Evolutionary conservation across 2,329 filamentous ascomycete genomes (phyloP), one percentile per base, ranked within the genome.

Genomic region (Ceratocystis alfenasii): DNA sequence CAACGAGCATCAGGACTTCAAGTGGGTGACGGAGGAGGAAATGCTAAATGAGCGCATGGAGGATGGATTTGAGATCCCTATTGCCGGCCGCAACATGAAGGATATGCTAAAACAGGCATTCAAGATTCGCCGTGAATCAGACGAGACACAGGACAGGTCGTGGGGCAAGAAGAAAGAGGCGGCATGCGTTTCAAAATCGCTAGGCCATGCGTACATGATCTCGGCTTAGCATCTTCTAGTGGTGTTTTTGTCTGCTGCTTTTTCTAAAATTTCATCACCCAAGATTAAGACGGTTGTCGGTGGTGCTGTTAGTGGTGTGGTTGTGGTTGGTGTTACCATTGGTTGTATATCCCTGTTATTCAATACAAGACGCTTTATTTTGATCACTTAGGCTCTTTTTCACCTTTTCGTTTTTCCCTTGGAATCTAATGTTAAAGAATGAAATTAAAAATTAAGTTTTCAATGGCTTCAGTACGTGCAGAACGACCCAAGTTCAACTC

Each of bases 11-110:
- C 73, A 75, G 70, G 72, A 72, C 22, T 78, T 68, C 65, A 69
- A 74, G 10, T 78, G 77, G 77, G 76, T 73, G 8, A 72, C 72
- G 0, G 74, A 77, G 71, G 74, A 74, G 17, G 75, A 78, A 69
- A 72, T 74, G 5, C 66, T 62, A 67, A 68, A n/a, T 5, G 70
- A 72, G 67, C 71, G 48, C 65, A 67, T 70, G 7, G 72, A 68
- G n/a, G 72, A 72, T 20, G 70, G 72, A 30, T 70, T 68, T 63
- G 66, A 70, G 66, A 72, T 77, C 46, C 71, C 72, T 1, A 67
- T 76, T 65, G 74, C 75, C 28, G 66, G 63, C n/a, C 63, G 66
- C n/a, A 48, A 44, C 20, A 67, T 67, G 66, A 67, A 65, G 66
- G 63, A 64, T n/a, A 67, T 67, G 66, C 63, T 67, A 7, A 25